Evolutionary conservation across 1,284 basidiomycete species (phyloP).

Genomic region (Naganishia liquefaciens): DNA sequence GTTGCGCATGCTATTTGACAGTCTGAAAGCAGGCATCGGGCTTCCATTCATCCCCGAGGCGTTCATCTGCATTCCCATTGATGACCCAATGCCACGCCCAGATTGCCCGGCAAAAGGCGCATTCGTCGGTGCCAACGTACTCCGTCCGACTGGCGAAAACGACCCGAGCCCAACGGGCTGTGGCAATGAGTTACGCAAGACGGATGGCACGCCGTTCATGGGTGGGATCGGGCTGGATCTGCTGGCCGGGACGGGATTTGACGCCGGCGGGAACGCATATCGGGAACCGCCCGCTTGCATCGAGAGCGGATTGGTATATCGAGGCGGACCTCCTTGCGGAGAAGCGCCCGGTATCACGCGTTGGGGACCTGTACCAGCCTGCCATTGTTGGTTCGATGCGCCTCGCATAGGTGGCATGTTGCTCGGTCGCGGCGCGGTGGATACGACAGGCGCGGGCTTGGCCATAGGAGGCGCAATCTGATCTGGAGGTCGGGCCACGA

Average conservation of each 20-base stretch:
- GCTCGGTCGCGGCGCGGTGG: neutral
- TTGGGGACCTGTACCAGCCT: neutral
- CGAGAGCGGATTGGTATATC: neutral
- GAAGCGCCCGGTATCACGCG: neutral
- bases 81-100: constrained; percentile 22
- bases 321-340: neutral
- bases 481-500: constrained; percentile 8
- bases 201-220: constrained; percentile 19
- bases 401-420: neutral
- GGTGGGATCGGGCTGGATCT: constrained; percentile 23
- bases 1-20: constrained; percentile 22
- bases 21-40: constrained; percentile 15
- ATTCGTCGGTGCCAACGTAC: constrained; percentile 9
- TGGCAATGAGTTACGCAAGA: constrained; percentile 17
- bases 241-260: neutral
- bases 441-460: neutral
- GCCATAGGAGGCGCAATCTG: constrained; percentile 17
- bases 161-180: constrained; percentile 19
- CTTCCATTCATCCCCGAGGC: constrained; percentile 13
- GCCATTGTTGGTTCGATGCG: constrained; percentile 3
- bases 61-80: constrained; percentile 24
- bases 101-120: neutral
- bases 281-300: neutral
- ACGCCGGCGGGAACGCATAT: constrained; percentile 21
- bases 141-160: constrained; percentile 18